A percentile compares a stretch with the other conserved stretches of the same genome.
Evolutionary conservation across 495 filamentous ascomycete genomes (phyloP).

Genomic region (Aspergillus funiculosus): DNA sequence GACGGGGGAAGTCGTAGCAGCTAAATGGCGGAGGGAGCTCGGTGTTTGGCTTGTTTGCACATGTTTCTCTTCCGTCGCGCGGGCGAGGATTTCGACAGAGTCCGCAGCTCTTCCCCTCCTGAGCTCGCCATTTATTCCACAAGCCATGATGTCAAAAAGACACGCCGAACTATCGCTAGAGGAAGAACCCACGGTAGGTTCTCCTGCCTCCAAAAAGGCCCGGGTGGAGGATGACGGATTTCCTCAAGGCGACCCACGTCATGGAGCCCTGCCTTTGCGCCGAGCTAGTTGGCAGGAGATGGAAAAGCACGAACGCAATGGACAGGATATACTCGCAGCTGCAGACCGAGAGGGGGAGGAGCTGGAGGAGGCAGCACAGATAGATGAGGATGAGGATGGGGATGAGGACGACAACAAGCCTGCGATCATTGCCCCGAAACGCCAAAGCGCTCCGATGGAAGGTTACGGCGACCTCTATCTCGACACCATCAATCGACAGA

Average conservation of each 20-base stretch:
- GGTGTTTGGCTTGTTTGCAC: constrained; percentile 45
- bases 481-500: constrained; percentile 83
- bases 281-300: constrained; percentile 29
- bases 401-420: constrained; percentile 39
- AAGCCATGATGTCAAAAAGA: constrained; percentile 63
- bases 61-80: constrained; percentile 15
- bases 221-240: constrained; percentile 53
- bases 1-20: no score
- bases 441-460: constrained; percentile 73
- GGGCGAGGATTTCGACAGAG: constrained; percentile 13
- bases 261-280: constrained; percentile 38
- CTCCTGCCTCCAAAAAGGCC: constrained; percentile 72
- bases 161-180: constrained; percentile 73
- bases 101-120: neutral
- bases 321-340: constrained; percentile 33
- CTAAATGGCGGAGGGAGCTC: constrained; percentile 11
- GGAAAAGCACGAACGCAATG: constrained; percentile 34
- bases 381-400: constrained; percentile 13
- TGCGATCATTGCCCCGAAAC: constrained; percentile 40
- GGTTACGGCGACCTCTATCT: constrained; percentile 96
- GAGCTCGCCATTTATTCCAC: constrained; percentile 13
- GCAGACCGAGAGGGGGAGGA: constrained; percentile 38
- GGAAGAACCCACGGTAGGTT: constrained; percentile 49
- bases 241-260: constrained; percentile 29
- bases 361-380: constrained; percentile 35